These are phyloP conservation scores for Holtermanniella nyarrowii DNA, from an alignment of 768 basidiomycete genomes.

Conservation along the genomic window DNA sequence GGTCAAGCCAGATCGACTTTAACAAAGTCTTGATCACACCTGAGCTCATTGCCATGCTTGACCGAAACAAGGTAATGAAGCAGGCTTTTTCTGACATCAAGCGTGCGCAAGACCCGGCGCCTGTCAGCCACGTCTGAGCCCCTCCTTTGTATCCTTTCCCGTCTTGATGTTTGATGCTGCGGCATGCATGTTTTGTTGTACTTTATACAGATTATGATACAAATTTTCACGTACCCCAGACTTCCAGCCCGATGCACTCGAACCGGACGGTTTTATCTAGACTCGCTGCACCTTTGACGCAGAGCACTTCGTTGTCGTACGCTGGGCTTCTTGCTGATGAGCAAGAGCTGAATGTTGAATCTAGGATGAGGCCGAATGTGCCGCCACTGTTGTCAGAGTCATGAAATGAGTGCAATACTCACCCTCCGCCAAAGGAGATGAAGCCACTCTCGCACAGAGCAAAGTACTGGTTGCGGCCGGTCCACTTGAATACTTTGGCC, in stretches of 20 bases:
- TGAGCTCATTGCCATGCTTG: constrained; percentile 4
- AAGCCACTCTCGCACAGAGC: constrained; percentile 69
- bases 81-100: constrained; percentile 1
- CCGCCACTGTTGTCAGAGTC: constrained; percentile 54
- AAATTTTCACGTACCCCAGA: constrained; percentile 51
- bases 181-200: neutral
- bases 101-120: neutral
- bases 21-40: constrained; percentile 7
- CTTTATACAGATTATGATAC: neutral
- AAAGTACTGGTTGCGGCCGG: constrained; percentile 82
- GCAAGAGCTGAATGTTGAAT: constrained; percentile 67
- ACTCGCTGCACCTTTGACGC: constrained; percentile 44
- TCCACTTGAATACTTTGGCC: constrained; percentile 43
- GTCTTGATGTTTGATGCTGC: too few relatives aligned
- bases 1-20: constrained; percentile 1
- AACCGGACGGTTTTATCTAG: constrained; percentile 54
- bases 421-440: constrained; percentile 90
- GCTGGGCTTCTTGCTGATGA: constrained; percentile 76
- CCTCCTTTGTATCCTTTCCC: too few relatives aligned
- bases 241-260: constrained; percentile 83
- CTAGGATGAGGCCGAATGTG: constrained; percentile 77
- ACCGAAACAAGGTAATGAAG: constrained; percentile 1
- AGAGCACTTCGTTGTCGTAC: constrained; percentile 76
- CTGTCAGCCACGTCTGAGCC: too few relatives aligned
- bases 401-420: constrained; percentile 32